Evolutionary conservation across 805 yeast species (phyloP), one percentile per base, ranked within the genome.

Genomic region (Lachancea sp.): DNA sequence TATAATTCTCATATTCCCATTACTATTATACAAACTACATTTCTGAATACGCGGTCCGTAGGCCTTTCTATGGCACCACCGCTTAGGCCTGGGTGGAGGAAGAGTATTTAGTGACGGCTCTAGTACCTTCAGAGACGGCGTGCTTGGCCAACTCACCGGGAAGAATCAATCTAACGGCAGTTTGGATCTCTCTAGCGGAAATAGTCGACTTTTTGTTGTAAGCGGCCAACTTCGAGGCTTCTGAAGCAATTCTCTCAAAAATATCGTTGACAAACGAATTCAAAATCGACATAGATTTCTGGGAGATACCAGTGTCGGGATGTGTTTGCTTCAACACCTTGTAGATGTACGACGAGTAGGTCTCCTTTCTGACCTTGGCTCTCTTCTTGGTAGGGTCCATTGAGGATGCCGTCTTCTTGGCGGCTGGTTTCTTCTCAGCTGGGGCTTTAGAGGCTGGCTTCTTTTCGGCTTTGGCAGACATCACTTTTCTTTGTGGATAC

Each of bases 81-180:
- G 45, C 40, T 59, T 57, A 67, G 58, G 70, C 71, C 52, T 60
- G 63, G 52, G 68, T 60, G 38, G 71, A 63, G 63, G 95, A 82
- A 61, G 95, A 83, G 79, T 86, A 87, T 76, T 87, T 87, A 70
- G 96, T 85, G 61, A 87, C 95, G 68, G 96, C 95, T 80, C 95
- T 85, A 58, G 96, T 87, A 78, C 97, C 97, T 75, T 89, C 97
- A 60, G 95, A 83, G 60, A 88, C 95, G 63, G 97, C 96, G 74
- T 89, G 97, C 78, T 88, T 88, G 58, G 96, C 96, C 67, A 89
- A 78, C 77, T 89, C 97, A 80, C 97, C 97, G 58, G 97, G 97
- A 61, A 89, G 81, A 71, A 89, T 88, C 64, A 89, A 81, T 80
- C 96, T 86, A 55, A 89, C 97, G 57, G 97, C 97, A 58, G 97